A percentile compares a stretch with the other conserved stretches of the same genome.
Conservation (phyloP, 805 yeast genomes). For the Zygotorulaspora florentina region DNA sequence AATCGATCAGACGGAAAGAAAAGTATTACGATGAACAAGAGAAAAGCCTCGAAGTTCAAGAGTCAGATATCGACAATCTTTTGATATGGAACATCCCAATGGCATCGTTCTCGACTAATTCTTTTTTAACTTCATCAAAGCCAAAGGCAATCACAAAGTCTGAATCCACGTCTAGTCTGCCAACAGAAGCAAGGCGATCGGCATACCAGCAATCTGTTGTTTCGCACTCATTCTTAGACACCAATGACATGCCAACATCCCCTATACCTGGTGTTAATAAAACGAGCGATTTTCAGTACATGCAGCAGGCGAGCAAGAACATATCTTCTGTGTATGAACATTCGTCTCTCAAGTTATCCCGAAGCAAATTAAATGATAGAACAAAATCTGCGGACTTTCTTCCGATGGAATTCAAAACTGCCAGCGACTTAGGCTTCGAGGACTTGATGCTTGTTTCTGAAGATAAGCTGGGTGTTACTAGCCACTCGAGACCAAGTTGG, state of each 20-base stretch:
- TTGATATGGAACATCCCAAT: slow-evolving; percentile 52
- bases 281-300: slow-evolving; percentile 31
- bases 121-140: slow-evolving; percentile 22
- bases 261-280: slow-evolving; percentile 45
- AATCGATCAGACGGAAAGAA: slow-evolving; percentile 36
- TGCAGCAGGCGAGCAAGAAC: slow-evolving; percentile 37
- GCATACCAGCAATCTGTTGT: neutral
- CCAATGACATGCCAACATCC: slow-evolving; percentile 40
- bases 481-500: slow-evolving; percentile 67
- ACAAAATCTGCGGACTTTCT: slow-evolving; percentile 34
- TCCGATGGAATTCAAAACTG: slow-evolving; percentile 38
- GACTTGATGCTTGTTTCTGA: slow-evolving; percentile 57
- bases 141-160: slow-evolving; percentile 3
- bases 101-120: slow-evolving; percentile 37
- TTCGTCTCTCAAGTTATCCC: slow-evolving; percentile 36
- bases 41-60: slow-evolving; percentile 18
- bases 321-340: slow-evolving; percentile 41
- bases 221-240: slow-evolving; percentile 23
- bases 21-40: slow-evolving; percentile 38
- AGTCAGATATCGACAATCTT: slow-evolving; percentile 39
- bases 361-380: slow-evolving; percentile 38
- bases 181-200: neutral
- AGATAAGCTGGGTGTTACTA: slow-evolving; percentile 51
- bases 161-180: neutral
- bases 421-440: slow-evolving; percentile 45